phyloP scores from a whole-genome alignment of 2,329 filamentous ascomycete species.

The Beauveria medogensis region DNA sequence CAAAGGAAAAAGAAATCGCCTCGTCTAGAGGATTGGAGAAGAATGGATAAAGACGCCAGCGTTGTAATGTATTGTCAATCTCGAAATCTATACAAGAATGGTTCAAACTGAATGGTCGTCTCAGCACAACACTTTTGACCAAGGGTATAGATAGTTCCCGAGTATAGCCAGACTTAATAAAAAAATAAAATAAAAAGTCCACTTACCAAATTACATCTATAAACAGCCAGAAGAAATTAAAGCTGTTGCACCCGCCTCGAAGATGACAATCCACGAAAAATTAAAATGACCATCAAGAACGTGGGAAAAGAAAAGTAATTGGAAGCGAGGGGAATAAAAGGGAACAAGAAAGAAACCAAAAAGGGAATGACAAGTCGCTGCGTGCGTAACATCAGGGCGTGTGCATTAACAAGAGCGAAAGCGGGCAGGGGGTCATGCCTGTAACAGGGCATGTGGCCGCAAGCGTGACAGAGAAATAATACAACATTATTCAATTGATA shows the following conservation, averaged over 20 bases:
- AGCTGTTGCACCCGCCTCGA: neutral
- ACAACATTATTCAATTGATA: neutral
- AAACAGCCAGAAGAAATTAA: too few relatives aligned
- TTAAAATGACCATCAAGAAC: neutral
- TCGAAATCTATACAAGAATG: too few relatives aligned
- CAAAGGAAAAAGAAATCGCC: neutral
- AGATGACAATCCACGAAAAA: neutral
- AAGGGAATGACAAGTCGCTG: neutral
- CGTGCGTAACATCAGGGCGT: neutral
- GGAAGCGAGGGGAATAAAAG: neutral
- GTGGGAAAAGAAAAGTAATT: neutral
- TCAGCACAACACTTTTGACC: neutral
- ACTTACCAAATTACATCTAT: neutral
- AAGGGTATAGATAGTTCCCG: too few relatives aligned
- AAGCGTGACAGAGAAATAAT: too few relatives aligned
- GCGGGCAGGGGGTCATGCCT: neutral
- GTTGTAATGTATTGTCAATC: neutral
- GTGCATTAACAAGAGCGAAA: neutral
- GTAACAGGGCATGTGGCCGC: too few relatives aligned
- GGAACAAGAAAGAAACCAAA: neutral
- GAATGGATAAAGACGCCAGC: neutral
- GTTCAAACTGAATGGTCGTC: neutral
- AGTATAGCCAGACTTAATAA: too few relatives aligned
- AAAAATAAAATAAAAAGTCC: neutral
- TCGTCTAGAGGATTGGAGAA: neutral